A percentile compares a stretch with the other conserved stretches of the same genome.
These are phyloP conservation scores for Gossypium longicalyx DNA, from an alignment of 345 rosid species.

Conservation along the genomic window DNA sequence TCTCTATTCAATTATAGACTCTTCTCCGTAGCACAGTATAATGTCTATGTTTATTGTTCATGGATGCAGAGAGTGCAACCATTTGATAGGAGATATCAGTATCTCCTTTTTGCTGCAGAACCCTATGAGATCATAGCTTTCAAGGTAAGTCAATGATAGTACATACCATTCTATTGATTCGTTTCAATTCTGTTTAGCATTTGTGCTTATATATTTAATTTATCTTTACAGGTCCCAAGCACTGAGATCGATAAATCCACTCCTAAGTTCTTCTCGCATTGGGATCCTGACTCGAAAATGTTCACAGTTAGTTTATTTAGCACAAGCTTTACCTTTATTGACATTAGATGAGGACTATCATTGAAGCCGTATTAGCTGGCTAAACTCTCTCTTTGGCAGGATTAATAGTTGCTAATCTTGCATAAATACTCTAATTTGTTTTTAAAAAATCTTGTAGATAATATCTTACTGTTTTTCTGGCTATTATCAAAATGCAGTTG, in stretches of 20 bases:
- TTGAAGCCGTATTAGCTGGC: not conserved
- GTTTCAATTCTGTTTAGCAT: not conserved
- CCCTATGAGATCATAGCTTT: slow-evolving; percentile 96
- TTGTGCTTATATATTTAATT: slow-evolving; percentile 12
- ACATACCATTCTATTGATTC: slow-evolving; percentile 5
- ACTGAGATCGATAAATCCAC: slow-evolving; percentile 95
- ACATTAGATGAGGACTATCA: not conserved
- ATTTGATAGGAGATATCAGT: slow-evolving; percentile 84
- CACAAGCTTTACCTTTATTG: not conserved
- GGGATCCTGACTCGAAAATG: slow-evolving; percentile 99
- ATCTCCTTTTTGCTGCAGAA: slow-evolving; percentile 91
- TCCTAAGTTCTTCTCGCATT: slow-evolving; percentile 93
- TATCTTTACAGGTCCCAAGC: slow-evolving; percentile 80
- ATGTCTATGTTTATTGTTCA: slow-evolving; percentile 11
- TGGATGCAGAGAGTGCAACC: slow-evolving; percentile 71
- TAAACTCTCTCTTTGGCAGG: not conserved
- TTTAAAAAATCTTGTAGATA: not conserved
- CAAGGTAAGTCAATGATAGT: slow-evolving; percentile 45
- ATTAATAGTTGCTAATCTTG: not conserved
- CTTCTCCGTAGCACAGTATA: not conserved
- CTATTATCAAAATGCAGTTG: slow-evolving; percentile 43
- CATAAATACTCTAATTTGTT: not conserved
- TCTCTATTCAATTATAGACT: not conserved
- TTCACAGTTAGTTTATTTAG: slow-evolving; percentile 61
- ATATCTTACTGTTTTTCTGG: not conserved